A percentile compares a stretch with the other conserved stretches of the same genome.
Evolutionary conservation across 1,284 basidiomycete species (phyloP).

Genomic region (Trametes versicolor): DNA sequence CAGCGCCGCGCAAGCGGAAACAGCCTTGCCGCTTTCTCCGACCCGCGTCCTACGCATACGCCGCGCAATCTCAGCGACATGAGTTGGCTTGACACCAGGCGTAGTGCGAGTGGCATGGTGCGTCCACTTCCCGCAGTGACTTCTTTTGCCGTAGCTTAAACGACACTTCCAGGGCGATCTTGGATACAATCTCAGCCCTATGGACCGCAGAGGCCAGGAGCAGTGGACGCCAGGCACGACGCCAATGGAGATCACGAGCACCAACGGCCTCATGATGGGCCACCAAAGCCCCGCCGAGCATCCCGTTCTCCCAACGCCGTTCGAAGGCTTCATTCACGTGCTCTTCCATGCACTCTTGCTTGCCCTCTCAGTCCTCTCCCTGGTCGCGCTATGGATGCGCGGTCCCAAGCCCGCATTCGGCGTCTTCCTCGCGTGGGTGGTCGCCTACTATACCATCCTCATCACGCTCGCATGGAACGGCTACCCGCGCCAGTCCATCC

Average conservation of each 20-base stretch:
- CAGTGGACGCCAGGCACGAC: conserved; percentile 62
- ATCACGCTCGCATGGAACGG: conserved; percentile 65
- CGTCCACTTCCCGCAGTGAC: conserved; percentile 43
- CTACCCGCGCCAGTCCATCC: conserved; percentile 63
- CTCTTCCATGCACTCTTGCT: conserved; percentile 67
- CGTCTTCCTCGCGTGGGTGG: conserved; percentile 70
- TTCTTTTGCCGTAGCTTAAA: conserved; percentile 16
- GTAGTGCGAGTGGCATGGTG: conserved; percentile 75
- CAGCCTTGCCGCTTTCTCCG: conserved; percentile 54
- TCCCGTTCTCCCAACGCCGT: conserved; percentile 51
- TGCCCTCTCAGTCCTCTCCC: conserved; percentile 63
- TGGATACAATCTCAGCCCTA: conserved; percentile 64
- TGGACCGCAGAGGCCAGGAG: conserved; percentile 43
- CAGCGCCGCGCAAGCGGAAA: conserved; percentile 57
- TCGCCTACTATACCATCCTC: conserved; percentile 64
- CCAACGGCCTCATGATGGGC: conserved; percentile 49
- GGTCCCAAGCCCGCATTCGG: conserved; percentile 66
- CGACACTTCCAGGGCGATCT: conserved; percentile 64
- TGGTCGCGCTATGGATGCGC: conserved; percentile 66
- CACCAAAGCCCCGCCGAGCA: conserved; percentile 25
- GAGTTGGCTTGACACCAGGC: conserved; percentile 77
- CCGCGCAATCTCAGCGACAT: conserved; percentile 70
- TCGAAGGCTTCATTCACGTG: conserved; percentile 56
- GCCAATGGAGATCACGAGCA: conserved; percentile 53
- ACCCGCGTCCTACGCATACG: conserved; percentile 50